Evolutionary conservation across 1,139 yeast species (phyloP).

Genomic region (Candida pseudoviswanathii): DNA sequence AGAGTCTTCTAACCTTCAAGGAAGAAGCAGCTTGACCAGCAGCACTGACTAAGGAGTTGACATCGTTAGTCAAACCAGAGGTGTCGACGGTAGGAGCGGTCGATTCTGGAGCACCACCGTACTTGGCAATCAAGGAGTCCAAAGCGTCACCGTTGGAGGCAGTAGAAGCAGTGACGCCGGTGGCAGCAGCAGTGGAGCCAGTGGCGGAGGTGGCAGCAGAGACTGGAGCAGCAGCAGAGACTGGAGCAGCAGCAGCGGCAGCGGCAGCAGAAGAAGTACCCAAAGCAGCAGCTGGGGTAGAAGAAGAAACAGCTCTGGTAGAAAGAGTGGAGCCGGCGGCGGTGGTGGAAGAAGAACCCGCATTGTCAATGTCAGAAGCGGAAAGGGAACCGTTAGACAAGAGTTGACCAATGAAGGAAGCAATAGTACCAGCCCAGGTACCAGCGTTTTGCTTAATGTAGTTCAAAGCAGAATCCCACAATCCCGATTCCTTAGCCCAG

Average conservation of each 20-base stretch:
- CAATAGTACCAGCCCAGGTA: constrained; percentile 30
- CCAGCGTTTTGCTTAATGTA: constrained; percentile 37
- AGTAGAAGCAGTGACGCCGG: background rate
- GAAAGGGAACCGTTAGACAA: constrained; percentile 26
- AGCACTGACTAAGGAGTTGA: constrained; percentile 15
- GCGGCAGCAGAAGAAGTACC: constrained; percentile 11
- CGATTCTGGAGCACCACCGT: constrained; percentile 10
- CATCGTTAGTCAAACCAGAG: constrained; percentile 11
- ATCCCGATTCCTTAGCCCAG: constrained; percentile 45
- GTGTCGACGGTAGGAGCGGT: constrained; percentile 13
- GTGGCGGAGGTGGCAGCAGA: constrained; percentile 8
- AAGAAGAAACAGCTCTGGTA: constrained; percentile 18
- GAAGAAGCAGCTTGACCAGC: constrained; percentile 16
- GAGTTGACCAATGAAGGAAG: constrained; percentile 27
- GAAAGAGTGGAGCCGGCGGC: constrained; percentile 15
- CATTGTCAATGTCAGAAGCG: constrained; percentile 29
- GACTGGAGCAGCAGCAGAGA: background rate
- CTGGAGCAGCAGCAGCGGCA: constrained; percentile 7
- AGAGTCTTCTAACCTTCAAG: constrained; percentile 15
- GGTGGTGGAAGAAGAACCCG: constrained; percentile 23
- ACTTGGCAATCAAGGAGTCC: constrained; percentile 8
- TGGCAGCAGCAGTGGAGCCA: constrained; percentile 1
- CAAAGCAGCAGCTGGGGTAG: constrained; percentile 8
- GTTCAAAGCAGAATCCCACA: constrained; percentile 33
- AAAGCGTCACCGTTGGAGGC: constrained; percentile 5